Conservation (phyloP, 1,284 basidiomycete species). For the Melampsora americana region DNA sequence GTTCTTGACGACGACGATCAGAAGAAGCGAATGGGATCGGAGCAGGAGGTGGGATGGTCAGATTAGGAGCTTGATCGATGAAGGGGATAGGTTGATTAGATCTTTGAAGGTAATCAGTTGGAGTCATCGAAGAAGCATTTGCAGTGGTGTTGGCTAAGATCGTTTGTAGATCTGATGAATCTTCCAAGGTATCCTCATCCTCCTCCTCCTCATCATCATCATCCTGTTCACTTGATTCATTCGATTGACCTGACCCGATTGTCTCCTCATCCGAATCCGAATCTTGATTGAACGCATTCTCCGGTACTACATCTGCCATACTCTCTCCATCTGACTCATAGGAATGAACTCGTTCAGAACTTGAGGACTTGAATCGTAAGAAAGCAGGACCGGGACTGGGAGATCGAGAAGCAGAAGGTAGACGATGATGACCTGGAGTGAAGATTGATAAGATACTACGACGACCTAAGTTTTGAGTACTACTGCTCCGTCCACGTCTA, state of each 20-base stretch:
- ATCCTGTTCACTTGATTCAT: too few relatives aligned
- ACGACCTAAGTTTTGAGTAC: conserved; percentile 1
- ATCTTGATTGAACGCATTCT: background rate
- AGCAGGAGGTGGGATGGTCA: background rate
- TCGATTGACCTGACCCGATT: conserved; percentile 11
- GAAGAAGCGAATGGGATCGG: background rate
- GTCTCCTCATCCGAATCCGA: conserved; percentile 19
- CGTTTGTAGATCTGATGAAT: too few relatives aligned
- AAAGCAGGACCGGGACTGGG: background rate
- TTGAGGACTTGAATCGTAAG: background rate
- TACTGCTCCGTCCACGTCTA: background rate
- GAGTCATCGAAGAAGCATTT: background rate
- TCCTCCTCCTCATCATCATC: too few relatives aligned
- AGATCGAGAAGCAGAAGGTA: conserved; percentile 13
- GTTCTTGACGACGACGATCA: background rate
- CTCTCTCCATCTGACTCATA: conserved; percentile 33
- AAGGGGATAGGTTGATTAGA: background rate
- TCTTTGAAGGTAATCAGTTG: background rate
- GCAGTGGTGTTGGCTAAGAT: background rate
- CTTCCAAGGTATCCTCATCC: too few relatives aligned
- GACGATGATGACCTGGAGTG: background rate
- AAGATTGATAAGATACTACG: conserved; percentile 20
- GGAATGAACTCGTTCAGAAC: too few relatives aligned
- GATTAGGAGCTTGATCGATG: conserved; percentile 1
- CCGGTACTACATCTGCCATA: background rate